A percentile compares a stretch with the other conserved stretches of the same genome.
phyloP scores from a whole-genome alignment of 352 stramenopile species.

The Phytophthora sansomeana region DNA sequence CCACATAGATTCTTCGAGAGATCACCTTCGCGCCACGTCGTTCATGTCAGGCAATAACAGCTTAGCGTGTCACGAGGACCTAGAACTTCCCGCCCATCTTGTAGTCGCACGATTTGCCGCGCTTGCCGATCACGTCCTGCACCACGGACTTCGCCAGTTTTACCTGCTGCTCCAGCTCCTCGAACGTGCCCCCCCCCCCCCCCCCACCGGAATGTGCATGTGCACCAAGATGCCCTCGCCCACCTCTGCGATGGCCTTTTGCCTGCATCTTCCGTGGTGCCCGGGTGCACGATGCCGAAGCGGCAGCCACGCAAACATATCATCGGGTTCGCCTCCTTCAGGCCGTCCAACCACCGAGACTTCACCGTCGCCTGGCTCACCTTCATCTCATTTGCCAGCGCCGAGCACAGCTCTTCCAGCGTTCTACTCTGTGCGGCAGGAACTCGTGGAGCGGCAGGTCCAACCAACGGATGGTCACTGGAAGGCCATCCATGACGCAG shows the following conservation, averaged over 20 bases:
- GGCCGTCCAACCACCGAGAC: slow-evolving; percentile 20
- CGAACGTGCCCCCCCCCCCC: slow-evolving; percentile 30
- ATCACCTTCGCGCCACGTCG: too few species aligned
- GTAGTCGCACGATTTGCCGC: slow-evolving; percentile 34
- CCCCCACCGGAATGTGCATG: slow-evolving; percentile 33
- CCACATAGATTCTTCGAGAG: too few species aligned
- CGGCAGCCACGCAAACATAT: slow-evolving; percentile 37
- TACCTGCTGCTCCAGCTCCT: slow-evolving; percentile 37
- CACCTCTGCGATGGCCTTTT: slow-evolving; percentile 35
- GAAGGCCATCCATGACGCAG: slow-evolving; percentile 30
- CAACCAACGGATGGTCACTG: slow-evolving; percentile 34
- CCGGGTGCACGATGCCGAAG: slow-evolving; percentile 37
- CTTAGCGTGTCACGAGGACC: too few species aligned
- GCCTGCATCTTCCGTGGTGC: slow-evolving; percentile 40
- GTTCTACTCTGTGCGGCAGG: slow-evolving; percentile 31
- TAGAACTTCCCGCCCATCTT: slow-evolving; percentile 41
- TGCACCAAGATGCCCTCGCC: slow-evolving; percentile 33
- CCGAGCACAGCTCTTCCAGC: slow-evolving; percentile 33
- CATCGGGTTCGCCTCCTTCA: slow-evolving; percentile 43
- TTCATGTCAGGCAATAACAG: too few species aligned
- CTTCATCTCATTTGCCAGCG: slow-evolving; percentile 25
- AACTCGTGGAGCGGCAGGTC: slow-evolving; percentile 32
- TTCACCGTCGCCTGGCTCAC: slow-evolving; percentile 33
- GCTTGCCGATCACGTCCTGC: slow-evolving; percentile 32
- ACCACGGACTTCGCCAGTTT: slow-evolving; percentile 35